Evolutionary conservation across 2,329 filamentous ascomycete genomes (phyloP), one percentile per base, ranked within the genome.

Genomic region (Colletotrichum costaricense): DNA sequence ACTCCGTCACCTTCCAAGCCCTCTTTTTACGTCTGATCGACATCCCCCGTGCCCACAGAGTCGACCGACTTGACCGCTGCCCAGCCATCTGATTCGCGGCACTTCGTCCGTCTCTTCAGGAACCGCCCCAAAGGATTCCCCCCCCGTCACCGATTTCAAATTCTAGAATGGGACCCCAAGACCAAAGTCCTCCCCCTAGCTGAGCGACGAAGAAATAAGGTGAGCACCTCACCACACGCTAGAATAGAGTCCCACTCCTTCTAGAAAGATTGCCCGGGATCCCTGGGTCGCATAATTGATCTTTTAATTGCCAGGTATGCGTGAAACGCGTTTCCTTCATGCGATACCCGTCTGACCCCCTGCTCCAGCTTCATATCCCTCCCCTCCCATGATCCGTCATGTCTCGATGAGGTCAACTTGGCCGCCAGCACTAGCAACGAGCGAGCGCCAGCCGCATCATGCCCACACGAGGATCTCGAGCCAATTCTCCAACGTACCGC

Each of bases 251-350:
- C 76, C 78, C 72, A 75, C 73, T 69, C 76, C 77, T 83, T 84
- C 81, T 81, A 81, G 81, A 83, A 83, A 79, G 76, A 77, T 79
- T 76, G 75, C 69, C 75, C 72, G 75, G 75, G 73, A 55, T 72
- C 58, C 73, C 73, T 77, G 72, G 73, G 76, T 76, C 82, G 85
- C 85, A 87, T 87, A 86, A 86, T 78, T 80, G 78, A 78, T 77
- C 78, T 81, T 86, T 85, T 86, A 84, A 86, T 87, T 86, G 79
- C 84, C 81, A 82, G 82, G 84, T 83, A 81, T 77, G 80, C 77
- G 78, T 83, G 81, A 84, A 84, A 85, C 82, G 78, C 79, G 80
- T 83, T 82, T 83, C 78, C 77, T 84, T 87, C 82, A 87, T 87
- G 85, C 85, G 80, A 77, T 73, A 71, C 71, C 71, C 67, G 60